Evolutionary conservation across 192 early-diverging fungal species (phyloP).

Genomic region (Spizellomyces punctatus): DNA sequence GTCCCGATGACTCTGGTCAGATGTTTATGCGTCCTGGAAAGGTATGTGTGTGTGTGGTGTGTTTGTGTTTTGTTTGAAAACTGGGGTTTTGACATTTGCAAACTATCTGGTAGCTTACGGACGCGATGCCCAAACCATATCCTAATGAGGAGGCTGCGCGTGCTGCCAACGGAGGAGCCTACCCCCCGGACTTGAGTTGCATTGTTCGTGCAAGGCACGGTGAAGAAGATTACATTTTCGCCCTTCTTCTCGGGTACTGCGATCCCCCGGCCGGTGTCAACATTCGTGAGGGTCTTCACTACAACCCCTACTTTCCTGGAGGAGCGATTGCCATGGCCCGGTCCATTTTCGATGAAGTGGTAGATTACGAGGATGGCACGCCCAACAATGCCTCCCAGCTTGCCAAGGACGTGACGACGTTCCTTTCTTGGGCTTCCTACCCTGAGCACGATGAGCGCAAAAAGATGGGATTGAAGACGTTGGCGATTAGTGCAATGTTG

Average conservation of each 20-base stretch:
- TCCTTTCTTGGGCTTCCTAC: constrained; percentile 95
- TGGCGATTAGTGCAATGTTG: constrained; percentile 71
- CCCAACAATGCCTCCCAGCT: constrained; percentile 95
- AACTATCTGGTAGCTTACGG: constrained; percentile 59
- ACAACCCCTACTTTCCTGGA: constrained; percentile 99
- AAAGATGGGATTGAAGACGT: constrained; percentile 90
- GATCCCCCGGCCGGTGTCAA: constrained; percentile 93
- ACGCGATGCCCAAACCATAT: constrained; percentile 89
- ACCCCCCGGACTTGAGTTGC: constrained; percentile 93
- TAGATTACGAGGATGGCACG: constrained; percentile 97
- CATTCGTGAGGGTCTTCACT: constrained; percentile 94
- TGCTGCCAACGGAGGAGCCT: constrained; percentile 93
- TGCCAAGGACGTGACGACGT: constrained; percentile 94
- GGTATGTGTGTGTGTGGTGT: constrained; percentile 29
- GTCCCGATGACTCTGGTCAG: constrained; percentile 88
- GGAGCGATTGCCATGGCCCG: constrained; percentile 97
- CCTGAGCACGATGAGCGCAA: constrained; percentile 97
- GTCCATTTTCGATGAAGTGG: constrained; percentile 88
- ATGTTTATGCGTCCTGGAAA: constrained; percentile 95
- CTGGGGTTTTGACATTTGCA: not conserved
- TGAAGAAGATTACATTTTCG: constrained; percentile 93
- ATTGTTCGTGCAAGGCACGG: constrained; percentile 94
- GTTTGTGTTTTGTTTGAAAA: not conserved
- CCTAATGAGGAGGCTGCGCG: constrained; percentile 96
- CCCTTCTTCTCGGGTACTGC: constrained; percentile 91